Evolutionary conservation across 768 basidiomycete genomes (phyloP), one percentile per base, ranked within the genome.

Genomic region (Dioszegia aurantiaca): DNA sequence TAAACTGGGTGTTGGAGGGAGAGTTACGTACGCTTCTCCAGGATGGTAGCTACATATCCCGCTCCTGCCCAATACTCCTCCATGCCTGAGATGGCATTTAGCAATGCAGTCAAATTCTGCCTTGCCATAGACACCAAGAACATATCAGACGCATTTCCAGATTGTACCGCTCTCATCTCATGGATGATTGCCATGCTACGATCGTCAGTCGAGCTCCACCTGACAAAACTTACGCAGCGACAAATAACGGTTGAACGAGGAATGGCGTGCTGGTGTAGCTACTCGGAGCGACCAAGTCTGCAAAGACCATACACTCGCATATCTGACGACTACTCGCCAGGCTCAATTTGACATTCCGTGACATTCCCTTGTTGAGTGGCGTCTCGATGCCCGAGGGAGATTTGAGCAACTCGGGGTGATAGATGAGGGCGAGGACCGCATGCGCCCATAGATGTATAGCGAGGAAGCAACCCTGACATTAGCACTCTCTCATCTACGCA

Each of bases 221-320:
- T 26, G 17, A 52, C 17, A 4, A 37, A 19, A 69, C 68, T 61
- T 41, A 67, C 63, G 63, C 66, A 36, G 62, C 71, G 36, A 73
- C 68, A 54, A 66, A 73, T 14, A 73, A 58, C 4, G 71, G 68
- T 46, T 73, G 71, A 12, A 63, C 61, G 16, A 73, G 39, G 46
- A 63, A 66, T 16, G 71, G 71, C 28, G 71, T 57, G 21, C 51
- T 53, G 19, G 51, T 53, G 52, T 65, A 67, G 26, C 61, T 60
- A 3, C 56, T 57, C 11, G 51, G 42, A 33, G 60, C 58, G 14
- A 74, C 65, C 43, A 74, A 39, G 60, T 74, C 66, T 21, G 72
- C 64, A 59, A 72, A 71, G 1, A 72, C 75, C 60, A 74, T 73
- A 55, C 72, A 74, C 58, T 76, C 75, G 61, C 69, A 71, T 16